These are phyloP conservation scores for Quercus phellos DNA, from an alignment of 331 rosid species.

Conservation along the genomic window DNA sequence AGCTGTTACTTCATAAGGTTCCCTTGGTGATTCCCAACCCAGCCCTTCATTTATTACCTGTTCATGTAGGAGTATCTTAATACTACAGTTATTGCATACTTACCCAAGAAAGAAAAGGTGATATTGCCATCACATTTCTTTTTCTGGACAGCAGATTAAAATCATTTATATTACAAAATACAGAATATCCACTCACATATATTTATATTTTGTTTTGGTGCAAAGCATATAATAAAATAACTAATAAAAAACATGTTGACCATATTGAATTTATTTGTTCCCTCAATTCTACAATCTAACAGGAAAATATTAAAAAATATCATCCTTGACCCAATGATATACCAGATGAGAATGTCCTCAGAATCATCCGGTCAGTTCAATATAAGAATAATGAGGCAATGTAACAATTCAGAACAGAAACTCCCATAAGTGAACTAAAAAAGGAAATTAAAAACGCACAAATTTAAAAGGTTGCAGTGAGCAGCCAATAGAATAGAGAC, in stretches of 20 bases:
- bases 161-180: neutral
- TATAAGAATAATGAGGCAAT: neutral
- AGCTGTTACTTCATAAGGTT: conserved; percentile 94
- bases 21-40: conserved; percentile 98
- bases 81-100: neutral
- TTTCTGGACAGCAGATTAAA: neutral
- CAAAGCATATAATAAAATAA: neutral
- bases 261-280: neutral
- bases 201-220: neutral
- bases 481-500: neutral
- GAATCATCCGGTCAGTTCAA: neutral
- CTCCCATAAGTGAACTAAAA: neutral
- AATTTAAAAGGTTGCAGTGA: neutral
- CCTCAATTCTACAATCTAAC: neutral
- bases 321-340: neutral
- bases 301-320: neutral
- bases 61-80: neutral
- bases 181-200: neutral
- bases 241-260: neutral
- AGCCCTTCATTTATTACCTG: conserved; percentile 75
- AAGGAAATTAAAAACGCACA: neutral
- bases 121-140: neutral
- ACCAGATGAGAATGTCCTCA: neutral
- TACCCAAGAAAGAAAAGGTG: too few relatives aligned
- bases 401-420: neutral